A percentile compares a stretch with the other conserved stretches of the same genome.
phyloP scores from a whole-genome alignment of 306 rosid genomes.

The Pueraria montana region DNA sequence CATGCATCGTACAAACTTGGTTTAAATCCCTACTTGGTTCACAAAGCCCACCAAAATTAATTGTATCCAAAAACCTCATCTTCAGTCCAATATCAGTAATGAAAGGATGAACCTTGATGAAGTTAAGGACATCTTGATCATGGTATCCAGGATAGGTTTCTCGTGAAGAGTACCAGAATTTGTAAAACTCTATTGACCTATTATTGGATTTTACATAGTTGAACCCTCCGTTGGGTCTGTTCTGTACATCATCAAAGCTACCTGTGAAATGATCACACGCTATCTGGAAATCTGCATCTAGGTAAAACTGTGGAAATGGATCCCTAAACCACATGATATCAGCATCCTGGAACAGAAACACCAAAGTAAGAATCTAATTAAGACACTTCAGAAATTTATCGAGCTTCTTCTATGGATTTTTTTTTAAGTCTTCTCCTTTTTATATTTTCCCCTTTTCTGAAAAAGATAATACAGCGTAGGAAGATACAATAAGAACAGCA shows the following conservation, averaged over 20 bases:
- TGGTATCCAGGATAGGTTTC: conserved; percentile 84
- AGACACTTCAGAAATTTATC: conserved; percentile 42
- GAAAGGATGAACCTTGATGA: conserved; percentile 79
- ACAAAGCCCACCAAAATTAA: conserved; percentile 93
- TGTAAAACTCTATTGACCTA: conserved; percentile 86
- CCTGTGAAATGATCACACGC: conserved; percentile 95
- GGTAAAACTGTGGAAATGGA: conserved; percentile 82
- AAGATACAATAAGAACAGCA: conserved; percentile 30
- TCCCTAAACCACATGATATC: conserved; percentile 98
- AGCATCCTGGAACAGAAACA: conserved; percentile 78
- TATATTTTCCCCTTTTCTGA: not conserved
- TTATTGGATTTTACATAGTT: conserved; percentile 86
- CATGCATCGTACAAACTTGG: conserved; percentile 96
- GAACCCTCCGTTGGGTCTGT: conserved; percentile 96
- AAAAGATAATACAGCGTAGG: conserved; percentile 5
- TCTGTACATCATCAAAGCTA: conserved; percentile 65
- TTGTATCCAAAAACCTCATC: conserved; percentile 90
- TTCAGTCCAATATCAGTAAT: conserved; percentile 63
- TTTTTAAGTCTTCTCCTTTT: not conserved
- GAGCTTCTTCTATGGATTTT: conserved; percentile 1
- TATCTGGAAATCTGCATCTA: conserved; percentile 87
- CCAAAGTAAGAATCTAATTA: conserved; percentile 31
- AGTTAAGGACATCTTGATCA: conserved; percentile 97
- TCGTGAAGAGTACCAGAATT: conserved; percentile 82
- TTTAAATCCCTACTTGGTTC: conserved; percentile 96